Base-by-base conservation (phyloP, 257 asterid genomes). In the Striga asiatica region DNA sequence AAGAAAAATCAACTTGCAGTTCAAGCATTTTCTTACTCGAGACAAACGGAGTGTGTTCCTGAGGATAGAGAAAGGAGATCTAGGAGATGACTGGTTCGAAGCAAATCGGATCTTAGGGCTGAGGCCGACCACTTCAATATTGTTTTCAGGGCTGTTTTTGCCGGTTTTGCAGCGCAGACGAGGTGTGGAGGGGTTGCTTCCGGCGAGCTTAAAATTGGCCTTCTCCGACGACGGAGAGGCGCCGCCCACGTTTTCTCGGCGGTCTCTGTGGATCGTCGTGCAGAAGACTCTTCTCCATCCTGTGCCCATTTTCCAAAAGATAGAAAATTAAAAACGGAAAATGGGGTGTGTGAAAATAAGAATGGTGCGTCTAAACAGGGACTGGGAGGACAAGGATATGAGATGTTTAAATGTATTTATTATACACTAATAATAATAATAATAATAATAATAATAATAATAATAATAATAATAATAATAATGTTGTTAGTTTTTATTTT, bases 211-310 rank as follows among this genome's bases (percentile, higher is more conserved):
- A 0, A 65, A 64, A 16, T 58, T 65, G 2, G 72, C 52, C 52
- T 76, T 74, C 8, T 65, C 58, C 39, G 17, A 72, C 43, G 41
- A 24, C 18, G 18, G 8, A 0, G 37, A 22, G 7, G 50, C 43
- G 37, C 64, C 59, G 46, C 35, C 9, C 45, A 63, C 5, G 19
- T 16, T 18, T 11, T 75, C 74, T 66, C 68, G 70, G 50, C 66
- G 69, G 16, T 84, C 88, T 68, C 77, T 74, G 2, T 84, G 69
- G 41, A 80, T 62, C 16, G 91, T 75, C 9, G 75, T 81, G 76
- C 98, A 89, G 60, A 89, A 89, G 17, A 95, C 96, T 70, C 74
- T 89, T 62, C 95, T 83, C 98, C 98, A 89, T 9, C 95, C 92
- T 11, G 79, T 81, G 9, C 93, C 98, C 94, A 81, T 89, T 62